Percentiles rank a stretch among this genome's conserved stretches.
These are phyloP conservation scores for Sphenostylis stenocarpa DNA, from an alignment of 306 rosid genomes.

Conservation along the genomic window DNA sequence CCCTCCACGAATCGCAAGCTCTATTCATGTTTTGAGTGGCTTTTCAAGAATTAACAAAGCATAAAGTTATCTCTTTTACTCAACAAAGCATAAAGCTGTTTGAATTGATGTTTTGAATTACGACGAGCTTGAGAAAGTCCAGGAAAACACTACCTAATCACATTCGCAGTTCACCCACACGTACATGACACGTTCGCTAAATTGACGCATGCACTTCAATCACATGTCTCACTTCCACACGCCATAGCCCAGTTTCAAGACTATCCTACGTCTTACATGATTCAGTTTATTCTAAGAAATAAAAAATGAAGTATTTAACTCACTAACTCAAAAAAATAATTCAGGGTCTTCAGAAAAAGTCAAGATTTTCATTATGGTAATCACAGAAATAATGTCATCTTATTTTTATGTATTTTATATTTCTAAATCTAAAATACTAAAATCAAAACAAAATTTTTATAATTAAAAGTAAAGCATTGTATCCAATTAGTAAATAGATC, in stretches of 20 bases:
- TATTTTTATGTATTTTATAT: neutral
- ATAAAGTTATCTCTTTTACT: neutral
- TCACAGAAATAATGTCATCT: neutral
- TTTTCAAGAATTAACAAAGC: constrained; percentile 26
- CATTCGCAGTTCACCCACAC: neutral
- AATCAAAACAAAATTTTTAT: neutral
- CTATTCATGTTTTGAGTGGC: constrained; percentile 1
- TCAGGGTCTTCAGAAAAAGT: neutral
- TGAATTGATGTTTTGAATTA: constrained; percentile 20
- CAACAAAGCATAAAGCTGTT: constrained; percentile 23
- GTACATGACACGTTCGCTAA: neutral
- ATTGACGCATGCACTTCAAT: constrained; percentile 14
- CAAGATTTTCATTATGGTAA: neutral
- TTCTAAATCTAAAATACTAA: neutral
- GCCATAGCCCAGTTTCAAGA: neutral
- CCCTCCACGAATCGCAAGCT: neutral
- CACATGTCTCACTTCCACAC: constrained; percentile 8
- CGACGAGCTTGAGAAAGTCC: neutral
- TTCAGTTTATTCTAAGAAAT: neutral
- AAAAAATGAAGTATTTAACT: too few species aligned
- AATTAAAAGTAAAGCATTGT: neutral
- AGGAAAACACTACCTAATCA: constrained; percentile 19
- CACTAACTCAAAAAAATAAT: too few species aligned
- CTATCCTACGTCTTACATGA: neutral
- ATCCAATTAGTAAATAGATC: neutral